Base-by-base conservation (phyloP, 164 flowering plant genomes). In the Dillenia suffruticosa region DNA sequence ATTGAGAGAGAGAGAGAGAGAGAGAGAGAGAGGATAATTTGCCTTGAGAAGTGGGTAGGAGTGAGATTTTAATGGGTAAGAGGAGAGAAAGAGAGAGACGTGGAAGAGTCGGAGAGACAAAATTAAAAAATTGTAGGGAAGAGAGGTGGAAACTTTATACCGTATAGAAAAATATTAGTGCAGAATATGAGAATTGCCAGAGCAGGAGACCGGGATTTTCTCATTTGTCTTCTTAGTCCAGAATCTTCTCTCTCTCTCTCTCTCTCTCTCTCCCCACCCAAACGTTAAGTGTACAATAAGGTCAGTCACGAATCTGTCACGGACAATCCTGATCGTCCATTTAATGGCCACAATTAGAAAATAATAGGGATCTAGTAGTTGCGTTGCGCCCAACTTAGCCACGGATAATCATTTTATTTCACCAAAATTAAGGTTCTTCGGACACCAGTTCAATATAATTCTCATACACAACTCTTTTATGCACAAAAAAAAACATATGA, bases 191-290 rank as follows among this genome's bases (percentile, higher is more conserved):
- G 40, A 72, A 68, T 49, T 62, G 83, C 61, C 67, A 70, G 81
- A 61, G 61, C 57, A 69, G 70, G 60, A 72, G 74, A 76, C 70
- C 63, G 49, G 63, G 62, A 62, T 69, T 80, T 81, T 77, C 69
- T 79, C 79, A 46, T 58, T 76, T 76, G 79, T 80, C 84, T 77
- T 62, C 76, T 57, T 62, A 52, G 44, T 70, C 72, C 12, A 79
- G 89, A 84, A 82, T 81, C 79, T 75, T 15, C 15, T 53, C 19
- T 16, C 2, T 47, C 63, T 57, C 50, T 63, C 53, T 56, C 46
- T 62, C 59, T 53, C 45, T 66, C 63, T 58, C 46, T 59, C 58
- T 56, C 63, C 19, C 44, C 15, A 50, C 47, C 22, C 48, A 15
- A 50, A 13, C 19, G 22, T 44, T 59, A 49, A 44, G 45, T 58